Evolutionary conservation across 108 stramenopile species (phyloP).

Genomic region (Nitzschia inconspicua): DNA sequence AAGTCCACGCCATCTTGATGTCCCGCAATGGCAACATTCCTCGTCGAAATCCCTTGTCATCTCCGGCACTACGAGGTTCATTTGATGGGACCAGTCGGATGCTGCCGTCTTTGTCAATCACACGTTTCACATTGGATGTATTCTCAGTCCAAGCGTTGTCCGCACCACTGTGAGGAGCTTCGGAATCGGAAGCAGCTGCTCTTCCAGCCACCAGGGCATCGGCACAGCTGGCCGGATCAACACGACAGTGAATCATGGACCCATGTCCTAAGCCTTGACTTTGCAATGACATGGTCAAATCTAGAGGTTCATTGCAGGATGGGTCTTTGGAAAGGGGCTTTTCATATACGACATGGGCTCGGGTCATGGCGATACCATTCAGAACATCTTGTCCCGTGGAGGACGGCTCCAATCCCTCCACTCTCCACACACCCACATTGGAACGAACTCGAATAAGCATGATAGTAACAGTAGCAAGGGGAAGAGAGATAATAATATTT

Average conservation of each 20-base stretch:
- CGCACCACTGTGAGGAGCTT: neutral
- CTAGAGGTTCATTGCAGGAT: conserved; percentile 47
- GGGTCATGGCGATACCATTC: conserved; percentile 48
- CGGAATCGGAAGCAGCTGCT: conserved; percentile 1
- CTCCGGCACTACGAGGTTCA: conserved; percentile 17
- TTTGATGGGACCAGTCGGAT: conserved; percentile 70
- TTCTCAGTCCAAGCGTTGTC: neutral
- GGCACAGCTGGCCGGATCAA: conserved; percentile 67
- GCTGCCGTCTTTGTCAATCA: conserved; percentile 79
- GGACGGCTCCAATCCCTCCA: conserved; percentile 43
- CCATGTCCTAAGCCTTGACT: conserved; percentile 51
- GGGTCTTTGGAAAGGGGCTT: conserved; percentile 60
- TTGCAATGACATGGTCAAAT: conserved; percentile 29
- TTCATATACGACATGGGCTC: conserved; percentile 72
- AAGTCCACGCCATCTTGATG: conserved; percentile 98
- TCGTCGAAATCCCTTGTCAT: conserved; percentile 82
- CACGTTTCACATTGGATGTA: conserved; percentile 55
- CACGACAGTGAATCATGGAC: conserved; percentile 78
- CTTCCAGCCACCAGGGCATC: conserved; percentile 26
- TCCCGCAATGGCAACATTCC: conserved; percentile 88
- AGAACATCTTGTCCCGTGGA: conserved; percentile 48
- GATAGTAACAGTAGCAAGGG: too few species aligned
- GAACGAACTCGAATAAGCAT: conserved; percentile 86
- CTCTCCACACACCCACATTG: conserved; percentile 84
- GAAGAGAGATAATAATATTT: too few species aligned